Evolutionary conservation across 495 filamentous ascomycete genomes (phyloP), one percentile per base, ranked within the genome.

Genomic region (Halenospora varia): DNA sequence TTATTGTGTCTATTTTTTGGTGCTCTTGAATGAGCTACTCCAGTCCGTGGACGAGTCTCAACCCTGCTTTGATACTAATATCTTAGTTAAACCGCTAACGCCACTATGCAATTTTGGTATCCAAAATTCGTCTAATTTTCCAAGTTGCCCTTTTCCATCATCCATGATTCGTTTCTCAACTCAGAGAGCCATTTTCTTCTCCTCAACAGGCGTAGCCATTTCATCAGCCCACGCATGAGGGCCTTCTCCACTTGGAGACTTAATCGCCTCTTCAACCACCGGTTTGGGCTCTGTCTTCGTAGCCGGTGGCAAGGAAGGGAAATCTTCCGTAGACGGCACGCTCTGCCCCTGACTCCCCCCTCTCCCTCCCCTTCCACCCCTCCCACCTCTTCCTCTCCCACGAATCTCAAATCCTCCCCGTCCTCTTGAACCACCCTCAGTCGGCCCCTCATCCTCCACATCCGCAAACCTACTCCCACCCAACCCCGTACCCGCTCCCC

Each of bases 171-270:
- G n/a, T n/a, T n/a, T n/a, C n/a, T n/a, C n/a, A n/a, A n/a, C n/a
- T n/a, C n/a, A n/a, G n/a, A n/a, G n/a, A 15, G 2, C 25, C 23
- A 55, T 40, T 19, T 60, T 60, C 60, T 62, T 62, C 10, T 62
- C 57, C 25, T 66, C 60, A 15, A 63, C 51, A 0, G 64, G 64
- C 11, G 64, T 66, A 35, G 61, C 64, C 64, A 66, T 66, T 52
- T 66, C 61, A 24, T 66, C 64, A 2, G 64, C 61, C 64, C 64
- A 66, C 45, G 62, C 58, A 19, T 35, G 48, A 41, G 47, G 46
- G 10, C n/a, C 22, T 25, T 45, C 41, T 22, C 35, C 55, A 25
- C 23, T 58, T n/a, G 60, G 53, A 1, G 51, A 47, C 47, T 41
- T 59, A 13, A 35, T 50, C 35, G 53, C 60, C 0, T 40, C 25